These are phyloP conservation scores for Rhizopus delemar DNA, from an alignment of 371 early-diverging fungal species.

Conservation along the genomic window DNA sequence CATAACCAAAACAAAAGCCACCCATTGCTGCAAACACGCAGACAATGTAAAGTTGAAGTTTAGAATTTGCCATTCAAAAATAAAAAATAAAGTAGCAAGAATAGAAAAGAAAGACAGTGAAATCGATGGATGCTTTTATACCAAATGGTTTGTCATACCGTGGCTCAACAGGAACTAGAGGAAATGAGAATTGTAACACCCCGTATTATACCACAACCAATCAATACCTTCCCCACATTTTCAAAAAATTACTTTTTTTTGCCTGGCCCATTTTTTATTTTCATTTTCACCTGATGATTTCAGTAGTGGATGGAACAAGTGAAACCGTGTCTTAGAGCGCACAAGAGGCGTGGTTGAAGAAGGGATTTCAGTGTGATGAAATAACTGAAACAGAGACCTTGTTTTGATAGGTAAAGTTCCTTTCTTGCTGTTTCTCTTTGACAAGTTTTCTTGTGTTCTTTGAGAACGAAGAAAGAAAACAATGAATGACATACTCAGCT, in stretches of 20 bases:
- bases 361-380: too few species aligned
- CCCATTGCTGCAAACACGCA: conserved; percentile 51
- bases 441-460: not conserved
- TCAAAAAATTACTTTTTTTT: not conserved
- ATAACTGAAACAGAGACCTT: too few species aligned
- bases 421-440: too few species aligned
- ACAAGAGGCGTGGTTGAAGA: too few species aligned
- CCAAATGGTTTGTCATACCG: not conserved
- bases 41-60: conserved; percentile 33
- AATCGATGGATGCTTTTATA: not conserved
- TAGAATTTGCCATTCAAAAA: conserved; percentile 20
- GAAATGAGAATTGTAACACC: conserved; percentile 14
- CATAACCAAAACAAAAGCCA: conserved; percentile 58
- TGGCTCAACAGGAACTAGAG: conserved; percentile 4
- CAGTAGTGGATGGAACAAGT: not conserved
- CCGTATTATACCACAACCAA: conserved; percentile 21
- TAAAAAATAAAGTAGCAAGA: conserved; percentile 6
- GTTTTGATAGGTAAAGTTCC: too few species aligned
- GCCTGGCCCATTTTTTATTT: not conserved
- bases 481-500: not conserved
- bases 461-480: too few species aligned
- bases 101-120: conserved; percentile 5
- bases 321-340: too few species aligned
- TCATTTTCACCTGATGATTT: not conserved
- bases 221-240: conserved; percentile 4